Conservation (phyloP, 805 yeast genomes). For the Jamesozyma lodderae region DNA sequence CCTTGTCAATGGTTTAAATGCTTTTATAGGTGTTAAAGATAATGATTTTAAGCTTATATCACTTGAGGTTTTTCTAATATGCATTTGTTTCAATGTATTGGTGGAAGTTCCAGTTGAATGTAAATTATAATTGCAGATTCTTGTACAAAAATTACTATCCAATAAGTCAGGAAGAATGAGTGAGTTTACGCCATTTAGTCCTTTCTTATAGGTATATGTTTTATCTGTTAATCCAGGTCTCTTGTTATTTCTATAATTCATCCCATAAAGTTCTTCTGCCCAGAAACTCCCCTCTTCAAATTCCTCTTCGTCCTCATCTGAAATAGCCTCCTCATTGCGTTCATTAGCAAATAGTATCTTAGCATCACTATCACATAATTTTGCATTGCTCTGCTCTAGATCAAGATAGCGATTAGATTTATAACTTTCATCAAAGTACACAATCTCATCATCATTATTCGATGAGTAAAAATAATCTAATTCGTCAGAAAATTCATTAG, state of each 20-base stretch:
- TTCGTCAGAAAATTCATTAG: conserved; percentile 9
- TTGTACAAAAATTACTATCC: no score
- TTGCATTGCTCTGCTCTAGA: conserved; percentile 6
- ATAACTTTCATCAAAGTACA: conserved; percentile 12
- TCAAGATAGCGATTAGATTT: conserved; percentile 2
- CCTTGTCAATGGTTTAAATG: neutral
- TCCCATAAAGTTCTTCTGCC: no score
- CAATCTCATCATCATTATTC: conserved; percentile 11
- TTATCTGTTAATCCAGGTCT: no score
- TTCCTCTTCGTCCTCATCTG: conserved; percentile 5
- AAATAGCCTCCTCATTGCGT: conserved; percentile 17
- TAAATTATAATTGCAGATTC: no score
- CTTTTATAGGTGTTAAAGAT: neutral
- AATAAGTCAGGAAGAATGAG: no score
- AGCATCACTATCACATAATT: conserved; percentile 18
- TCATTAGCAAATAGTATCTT: conserved; percentile 22
- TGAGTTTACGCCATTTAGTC: no score
- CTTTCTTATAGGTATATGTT: no score
- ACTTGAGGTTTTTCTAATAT: neutral
- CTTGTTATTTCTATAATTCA: no score
- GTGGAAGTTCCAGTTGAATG: no score
- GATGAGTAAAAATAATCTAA: conserved; percentile 11
- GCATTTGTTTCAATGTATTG: no score
- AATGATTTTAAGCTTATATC: neutral
- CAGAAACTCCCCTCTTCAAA: no score